Evolutionary conservation across 768 basidiomycete species (phyloP).

Genomic region (Pleurotus citrinopileatus): DNA sequence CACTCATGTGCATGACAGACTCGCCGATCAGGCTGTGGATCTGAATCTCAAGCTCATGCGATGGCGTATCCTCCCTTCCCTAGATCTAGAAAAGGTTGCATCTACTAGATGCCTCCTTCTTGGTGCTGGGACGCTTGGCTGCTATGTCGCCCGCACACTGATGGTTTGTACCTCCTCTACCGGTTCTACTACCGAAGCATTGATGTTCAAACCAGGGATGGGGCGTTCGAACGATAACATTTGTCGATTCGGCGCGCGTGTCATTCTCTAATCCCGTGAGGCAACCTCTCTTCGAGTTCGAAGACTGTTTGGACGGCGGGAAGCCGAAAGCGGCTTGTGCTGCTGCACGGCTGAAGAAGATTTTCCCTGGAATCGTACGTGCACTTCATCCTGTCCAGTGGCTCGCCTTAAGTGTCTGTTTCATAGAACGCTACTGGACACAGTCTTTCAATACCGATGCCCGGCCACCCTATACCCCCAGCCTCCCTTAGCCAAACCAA

Average conservation of each 20-base stretch:
- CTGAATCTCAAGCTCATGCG: constrained; percentile 97
- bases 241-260: constrained; percentile 88
- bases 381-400: neutral
- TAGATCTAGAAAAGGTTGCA: constrained; percentile 87
- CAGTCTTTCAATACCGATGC: constrained; percentile 89
- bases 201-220: constrained; percentile 62
- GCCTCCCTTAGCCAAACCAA: constrained; percentile 52
- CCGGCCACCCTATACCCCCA: constrained; percentile 86
- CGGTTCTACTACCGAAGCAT: neutral
- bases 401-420: neutral
- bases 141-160: constrained; percentile 88
- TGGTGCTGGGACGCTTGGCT: constrained; percentile 95
- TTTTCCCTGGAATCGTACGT: constrained; percentile 91
- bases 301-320: constrained; percentile 89
- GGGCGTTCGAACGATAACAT: constrained; percentile 92
- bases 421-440: constrained; percentile 77
- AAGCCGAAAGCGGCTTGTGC: constrained; percentile 93
- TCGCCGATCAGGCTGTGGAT: constrained; percentile 97
- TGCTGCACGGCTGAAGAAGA: constrained; percentile 77
- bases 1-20: constrained; percentile 37
- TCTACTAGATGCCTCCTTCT: constrained; percentile 78
- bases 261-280: constrained; percentile 98
- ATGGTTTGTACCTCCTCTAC: constrained; percentile 57
- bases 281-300: constrained; percentile 94
- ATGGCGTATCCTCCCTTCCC: constrained; percentile 89